Evolutionary conservation across 257 asterid genomes (phyloP).

Genomic region (Lycium ferocissimum): DNA sequence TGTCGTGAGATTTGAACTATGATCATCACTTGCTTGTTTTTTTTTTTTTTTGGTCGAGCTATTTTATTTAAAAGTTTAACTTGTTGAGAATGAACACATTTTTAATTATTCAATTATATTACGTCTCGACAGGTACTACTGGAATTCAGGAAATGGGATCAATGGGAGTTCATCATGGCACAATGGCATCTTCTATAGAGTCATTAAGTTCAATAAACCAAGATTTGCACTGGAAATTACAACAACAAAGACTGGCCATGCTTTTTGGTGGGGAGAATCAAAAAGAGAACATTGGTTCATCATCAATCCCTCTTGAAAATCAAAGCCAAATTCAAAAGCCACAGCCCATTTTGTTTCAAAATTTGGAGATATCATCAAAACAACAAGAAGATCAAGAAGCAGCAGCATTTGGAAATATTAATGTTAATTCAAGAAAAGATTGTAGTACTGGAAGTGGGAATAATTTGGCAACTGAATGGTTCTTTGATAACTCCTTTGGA

Average conservation of each 20-base stretch:
- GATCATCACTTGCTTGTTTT: no score
- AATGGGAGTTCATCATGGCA: conserved; percentile 37
- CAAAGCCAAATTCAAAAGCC: conserved; percentile 50
- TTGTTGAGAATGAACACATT: no score
- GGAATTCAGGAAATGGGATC: conserved; percentile 60
- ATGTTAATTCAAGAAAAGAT: conserved; percentile 46
- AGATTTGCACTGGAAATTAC: conserved; percentile 86
- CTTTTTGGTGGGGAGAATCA: conserved; percentile 50
- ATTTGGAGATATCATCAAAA: conserved; percentile 49
- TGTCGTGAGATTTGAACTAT: no score
- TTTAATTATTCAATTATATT: not conserved
- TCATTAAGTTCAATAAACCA: conserved; percentile 85
- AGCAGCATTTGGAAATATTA: not conserved
- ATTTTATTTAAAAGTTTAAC: no score
- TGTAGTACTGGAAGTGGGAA: conserved; percentile 35
- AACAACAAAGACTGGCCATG: conserved; percentile 81
- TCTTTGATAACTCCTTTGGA: conserved; percentile 56
- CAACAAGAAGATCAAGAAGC: conserved; percentile 35
- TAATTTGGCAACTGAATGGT: conserved; percentile 69
- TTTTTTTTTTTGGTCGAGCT: no score
- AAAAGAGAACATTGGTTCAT: conserved; percentile 35
- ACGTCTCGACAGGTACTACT: not conserved
- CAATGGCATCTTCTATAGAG: conserved; percentile 75
- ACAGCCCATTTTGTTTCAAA: conserved; percentile 72
- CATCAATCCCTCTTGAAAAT: conserved; percentile 28